A percentile compares a stretch with the other conserved stretches of the same genome.
phyloP scores from a whole-genome alignment of 352 stramenopile genomes.

The Blastocystis sp. region DNA sequence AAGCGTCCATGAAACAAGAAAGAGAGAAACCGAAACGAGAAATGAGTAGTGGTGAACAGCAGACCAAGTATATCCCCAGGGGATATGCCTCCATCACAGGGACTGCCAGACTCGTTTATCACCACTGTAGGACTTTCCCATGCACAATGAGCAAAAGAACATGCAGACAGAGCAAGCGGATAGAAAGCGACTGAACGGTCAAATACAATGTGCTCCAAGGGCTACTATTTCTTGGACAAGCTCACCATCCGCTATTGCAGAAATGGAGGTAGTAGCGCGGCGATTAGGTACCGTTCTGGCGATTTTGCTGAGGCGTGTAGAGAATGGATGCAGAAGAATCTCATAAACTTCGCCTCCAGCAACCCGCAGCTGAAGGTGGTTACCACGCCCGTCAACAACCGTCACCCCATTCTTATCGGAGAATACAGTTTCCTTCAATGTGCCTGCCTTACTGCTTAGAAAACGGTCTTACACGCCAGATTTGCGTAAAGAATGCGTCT shows the following conservation, averaged over 20 bases:
- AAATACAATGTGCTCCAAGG: slow-evolving; percentile 40
- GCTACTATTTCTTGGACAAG: slow-evolving; percentile 69
- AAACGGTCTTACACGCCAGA: slow-evolving; percentile 53
- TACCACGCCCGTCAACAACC: slow-evolving; percentile 8
- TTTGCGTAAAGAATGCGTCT: slow-evolving; percentile 62
- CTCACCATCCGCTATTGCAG: slow-evolving; percentile 53
- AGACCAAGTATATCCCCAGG: background rate
- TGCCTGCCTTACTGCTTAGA: background rate
- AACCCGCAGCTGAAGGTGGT: slow-evolving; percentile 66
- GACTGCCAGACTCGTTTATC: background rate
- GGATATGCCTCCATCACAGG: background rate
- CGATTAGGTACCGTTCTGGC: background rate
- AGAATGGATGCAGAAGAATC: slow-evolving; percentile 69
- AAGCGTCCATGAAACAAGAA: background rate
- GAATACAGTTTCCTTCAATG: slow-evolving; percentile 42
- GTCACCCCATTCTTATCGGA: slow-evolving; percentile 59
- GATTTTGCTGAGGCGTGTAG: background rate
- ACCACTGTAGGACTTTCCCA: background rate
- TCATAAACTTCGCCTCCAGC: slow-evolving; percentile 38
- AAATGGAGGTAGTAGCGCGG: slow-evolving; percentile 57
- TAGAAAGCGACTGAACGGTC: background rate
- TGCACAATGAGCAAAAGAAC: background rate
- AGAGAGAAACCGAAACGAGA: background rate
- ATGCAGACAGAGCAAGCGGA: background rate
- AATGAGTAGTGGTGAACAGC: background rate